These are phyloP conservation scores for Zygoascus meyerae DNA, from an alignment of 1,139 yeast species.

Conservation along the genomic window DNA sequence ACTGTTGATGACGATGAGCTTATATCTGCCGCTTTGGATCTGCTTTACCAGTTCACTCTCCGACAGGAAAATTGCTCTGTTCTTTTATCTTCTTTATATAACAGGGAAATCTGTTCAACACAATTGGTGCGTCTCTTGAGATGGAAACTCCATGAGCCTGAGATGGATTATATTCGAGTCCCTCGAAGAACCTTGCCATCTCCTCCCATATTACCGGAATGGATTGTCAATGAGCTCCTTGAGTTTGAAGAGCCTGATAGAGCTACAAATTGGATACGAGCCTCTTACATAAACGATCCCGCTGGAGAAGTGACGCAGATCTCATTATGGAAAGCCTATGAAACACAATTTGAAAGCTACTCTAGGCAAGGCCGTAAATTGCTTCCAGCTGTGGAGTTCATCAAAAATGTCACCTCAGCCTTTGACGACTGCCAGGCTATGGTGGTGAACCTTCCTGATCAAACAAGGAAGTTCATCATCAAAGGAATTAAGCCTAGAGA, in stretches of 20 bases:
- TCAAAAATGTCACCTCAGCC: constrained; percentile 86
- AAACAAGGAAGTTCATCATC: constrained; percentile 76
- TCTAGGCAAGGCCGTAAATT: constrained; percentile 47
- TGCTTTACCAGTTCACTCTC: constrained; percentile 58
- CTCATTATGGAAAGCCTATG: constrained; percentile 93
- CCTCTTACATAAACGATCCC: constrained; percentile 74
- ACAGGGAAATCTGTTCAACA: constrained; percentile 45
- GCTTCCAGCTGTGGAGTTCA: constrained; percentile 93
- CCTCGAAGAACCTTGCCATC: constrained; percentile 39
- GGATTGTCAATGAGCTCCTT: constrained; percentile 56
- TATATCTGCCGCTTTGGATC: constrained; percentile 58
- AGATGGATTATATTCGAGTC: constrained; percentile 33
- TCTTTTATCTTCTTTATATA: constrained; percentile 32
- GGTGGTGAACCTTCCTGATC: constrained; percentile 60
- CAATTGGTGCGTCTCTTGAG: constrained; percentile 55
- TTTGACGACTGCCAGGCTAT: constrained; percentile 90
- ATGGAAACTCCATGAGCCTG: constrained; percentile 40
- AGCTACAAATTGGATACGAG: constrained; percentile 92
- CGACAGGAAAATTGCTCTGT: constrained; percentile 39
- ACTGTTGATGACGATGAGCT: constrained; percentile 54
- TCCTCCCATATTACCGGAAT: constrained; percentile 64
- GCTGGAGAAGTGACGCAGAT: constrained; percentile 92
- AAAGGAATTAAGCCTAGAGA: constrained; percentile 78
- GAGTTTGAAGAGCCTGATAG: constrained; percentile 78
- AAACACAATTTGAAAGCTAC: constrained; percentile 63